Evolutionary conservation across 495 filamentous ascomycete species (phyloP), one percentile per base, ranked within the genome.

Genomic region (Neurospora hispaniola): DNA sequence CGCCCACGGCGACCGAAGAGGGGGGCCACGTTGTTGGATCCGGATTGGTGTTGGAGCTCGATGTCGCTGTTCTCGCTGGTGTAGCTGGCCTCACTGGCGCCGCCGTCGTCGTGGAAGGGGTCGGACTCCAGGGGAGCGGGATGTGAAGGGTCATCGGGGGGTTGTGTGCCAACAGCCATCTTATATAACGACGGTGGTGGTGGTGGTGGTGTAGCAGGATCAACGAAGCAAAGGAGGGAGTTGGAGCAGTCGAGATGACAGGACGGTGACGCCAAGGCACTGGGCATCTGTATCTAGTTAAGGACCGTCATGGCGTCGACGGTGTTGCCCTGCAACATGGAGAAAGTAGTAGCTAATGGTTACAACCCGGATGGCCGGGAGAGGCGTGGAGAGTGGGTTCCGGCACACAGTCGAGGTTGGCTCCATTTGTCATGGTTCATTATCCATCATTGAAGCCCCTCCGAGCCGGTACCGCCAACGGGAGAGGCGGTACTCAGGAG

Each of bases 11-110:
- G 73, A 18, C 74, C 54, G 27, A 77, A 70, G 59, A 71, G 62
- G 20, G 75, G 73, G 69, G 76, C 74, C 71, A 76, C 74, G 73
- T 71, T 73, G 70, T 72, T 71, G 20, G 78, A 74, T 70, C 76
- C 78, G 68, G 76, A 71, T 43, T 76, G 73, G 72, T 75, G 71
- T 72, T 75, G 73, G 43, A 75, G 74, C 11, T 73, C 72, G 39
- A 73, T 68, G 71, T 75, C 78, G 62, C 73, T 73, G 73, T 76
- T 62, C 11, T 62, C 54, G 16, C 23, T 62, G 54, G 54, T 62
- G 23, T 62, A 62, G 54, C 54, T 62, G 8, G 54, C 54, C 54
- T 62, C 54, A 23, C 54, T 62, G 54, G 54, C 54, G 23, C 54
- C 23, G 23, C 54, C 54, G 54, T 62, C 54, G 48, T 59, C 48